These are phyloP conservation scores for Aspergillus japonicus DNA, from an alignment of 2,329 filamentous ascomycete species.

Conservation along the genomic window DNA sequence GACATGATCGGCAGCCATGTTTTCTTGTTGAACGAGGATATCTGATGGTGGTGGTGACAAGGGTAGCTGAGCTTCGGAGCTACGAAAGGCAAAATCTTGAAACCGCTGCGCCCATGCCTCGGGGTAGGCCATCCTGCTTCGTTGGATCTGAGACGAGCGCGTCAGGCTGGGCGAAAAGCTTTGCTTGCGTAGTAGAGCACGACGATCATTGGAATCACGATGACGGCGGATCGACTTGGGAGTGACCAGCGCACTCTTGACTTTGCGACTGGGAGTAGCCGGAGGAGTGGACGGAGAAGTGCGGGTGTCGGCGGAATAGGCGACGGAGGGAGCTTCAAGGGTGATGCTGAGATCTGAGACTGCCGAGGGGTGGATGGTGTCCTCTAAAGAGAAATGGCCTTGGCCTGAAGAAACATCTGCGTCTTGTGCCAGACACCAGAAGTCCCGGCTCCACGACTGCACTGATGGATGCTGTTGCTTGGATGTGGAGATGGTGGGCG, in stretches of 20 bases:
- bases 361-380: conserved; percentile 39
- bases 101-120: conserved; percentile 55
- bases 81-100: conserved; percentile 53
- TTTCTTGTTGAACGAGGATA: conserved; percentile 41
- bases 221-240: conserved; percentile 41
- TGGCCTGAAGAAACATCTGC: conserved; percentile 36
- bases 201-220: conserved; percentile 43
- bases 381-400: conserved; percentile 36
- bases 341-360: conserved; percentile 33
- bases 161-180: conserved; percentile 54
- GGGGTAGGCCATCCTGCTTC: conserved; percentile 44
- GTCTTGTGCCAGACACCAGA: conserved; percentile 53
- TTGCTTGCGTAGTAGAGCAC: conserved; percentile 41
- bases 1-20: conserved; percentile 32
- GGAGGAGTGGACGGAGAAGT: conserved; percentile 39
- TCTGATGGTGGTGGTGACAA: conserved; percentile 49
- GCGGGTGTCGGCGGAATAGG: conserved; percentile 19
- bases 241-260: conserved; percentile 38
- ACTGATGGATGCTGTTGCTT: conserved; percentile 43
- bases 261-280: conserved; percentile 38
- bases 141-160: conserved; percentile 51
- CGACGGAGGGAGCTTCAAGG: conserved; percentile 34
- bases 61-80: conserved; percentile 43
- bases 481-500: conserved; percentile 49
- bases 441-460: conserved; percentile 55